phyloP scores from a whole-genome alignment of 2,329 filamentous ascomycete genomes.

The Trichoderma sp. region DNA sequence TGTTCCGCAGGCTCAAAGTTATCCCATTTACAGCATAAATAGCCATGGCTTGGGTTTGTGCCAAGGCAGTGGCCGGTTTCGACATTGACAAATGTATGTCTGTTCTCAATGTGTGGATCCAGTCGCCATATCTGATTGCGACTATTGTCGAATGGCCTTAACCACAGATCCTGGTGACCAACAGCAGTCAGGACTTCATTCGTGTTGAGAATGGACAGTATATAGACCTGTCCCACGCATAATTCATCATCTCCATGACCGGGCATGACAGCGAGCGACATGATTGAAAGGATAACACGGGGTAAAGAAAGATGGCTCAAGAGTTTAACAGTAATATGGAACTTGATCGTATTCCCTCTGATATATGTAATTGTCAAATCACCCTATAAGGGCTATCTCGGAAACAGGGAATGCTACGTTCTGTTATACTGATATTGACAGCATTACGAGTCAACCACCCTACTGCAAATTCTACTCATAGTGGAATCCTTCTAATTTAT shows the following conservation, averaged over 20 bases:
- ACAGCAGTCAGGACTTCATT: background rate
- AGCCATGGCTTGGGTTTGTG: background rate
- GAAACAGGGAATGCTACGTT: background rate
- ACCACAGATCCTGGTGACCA: background rate
- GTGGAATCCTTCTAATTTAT: too few relatives aligned
- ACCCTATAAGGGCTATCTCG: background rate
- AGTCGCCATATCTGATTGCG: background rate
- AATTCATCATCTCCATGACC: background rate
- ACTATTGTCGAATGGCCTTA: too few relatives aligned
- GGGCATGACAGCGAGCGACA: too few relatives aligned
- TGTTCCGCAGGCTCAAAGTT: background rate
- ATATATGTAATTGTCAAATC: background rate
- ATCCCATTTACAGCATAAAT: background rate
- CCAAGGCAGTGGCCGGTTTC: background rate
- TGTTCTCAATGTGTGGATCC: background rate
- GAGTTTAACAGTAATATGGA: background rate
- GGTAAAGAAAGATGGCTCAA: background rate
- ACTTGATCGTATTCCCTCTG: background rate
- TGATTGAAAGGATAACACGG: background rate
- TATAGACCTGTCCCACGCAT: background rate
- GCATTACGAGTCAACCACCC: too few relatives aligned
- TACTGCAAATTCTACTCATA: too few relatives aligned
- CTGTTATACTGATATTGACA: background rate
- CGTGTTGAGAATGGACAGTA: background rate
- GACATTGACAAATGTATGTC: background rate